phyloP scores from a whole-genome alignment of 2,329 filamentous ascomycete genomes.

The Fusarium nurragi region DNA sequence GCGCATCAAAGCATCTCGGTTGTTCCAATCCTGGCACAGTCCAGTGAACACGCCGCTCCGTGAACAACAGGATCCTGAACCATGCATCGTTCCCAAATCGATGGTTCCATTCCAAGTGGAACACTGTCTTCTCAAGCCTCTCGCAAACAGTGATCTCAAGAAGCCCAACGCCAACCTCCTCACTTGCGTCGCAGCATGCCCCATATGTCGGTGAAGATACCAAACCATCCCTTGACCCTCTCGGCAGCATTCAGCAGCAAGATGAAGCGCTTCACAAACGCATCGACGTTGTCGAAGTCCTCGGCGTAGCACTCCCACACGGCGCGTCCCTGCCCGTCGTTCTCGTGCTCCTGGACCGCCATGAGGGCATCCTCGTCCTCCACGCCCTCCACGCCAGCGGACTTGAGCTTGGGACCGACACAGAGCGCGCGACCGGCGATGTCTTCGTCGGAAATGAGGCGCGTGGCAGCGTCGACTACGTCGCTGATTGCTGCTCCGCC shows the following conservation, averaged over 20 bases:
- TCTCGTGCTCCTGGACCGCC: conserved; percentile 47
- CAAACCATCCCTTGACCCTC: conserved; percentile 62
- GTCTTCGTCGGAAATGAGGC: conserved; percentile 66
- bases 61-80: too few relatives aligned
- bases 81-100: too few relatives aligned
- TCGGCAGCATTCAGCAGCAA: conserved; percentile 62
- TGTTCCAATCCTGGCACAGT: neutral
- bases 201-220: conserved; percentile 51
- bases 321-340: conserved; percentile 53
- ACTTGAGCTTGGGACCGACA: conserved; percentile 63
- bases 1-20: neutral
- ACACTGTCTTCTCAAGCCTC: too few relatives aligned
- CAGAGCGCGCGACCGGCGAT: conserved; percentile 67
- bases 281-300: conserved; percentile 66
- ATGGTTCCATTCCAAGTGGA: too few relatives aligned
- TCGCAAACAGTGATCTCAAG: neutral
- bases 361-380: conserved; percentile 48
- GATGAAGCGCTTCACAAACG: conserved; percentile 64
- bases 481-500: conserved; percentile 64
- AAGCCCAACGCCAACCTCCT: neutral
- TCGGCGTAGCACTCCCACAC: conserved; percentile 70
- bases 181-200: conserved; percentile 38
- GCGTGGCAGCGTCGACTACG: conserved; percentile 71
- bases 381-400: conserved; percentile 33
- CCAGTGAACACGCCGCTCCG: neutral